A percentile compares a stretch with the other conserved stretches of the same genome.
phyloP scores from a whole-genome alignment of 2,329 filamentous ascomycete genomes.

The Trichoderma oligosporum region DNA sequence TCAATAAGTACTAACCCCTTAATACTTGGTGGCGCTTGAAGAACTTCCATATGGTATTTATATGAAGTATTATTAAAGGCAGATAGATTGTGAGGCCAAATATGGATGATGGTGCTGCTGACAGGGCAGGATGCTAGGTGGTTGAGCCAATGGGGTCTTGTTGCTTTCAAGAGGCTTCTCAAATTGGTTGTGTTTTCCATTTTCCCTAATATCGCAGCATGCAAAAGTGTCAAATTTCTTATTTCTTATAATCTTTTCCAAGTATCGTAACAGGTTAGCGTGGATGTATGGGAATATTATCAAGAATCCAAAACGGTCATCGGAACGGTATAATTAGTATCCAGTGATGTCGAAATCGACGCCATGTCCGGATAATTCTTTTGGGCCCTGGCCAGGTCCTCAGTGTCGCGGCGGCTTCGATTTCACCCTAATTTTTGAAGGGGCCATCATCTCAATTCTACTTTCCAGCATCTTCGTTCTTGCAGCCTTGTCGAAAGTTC shows the following conservation, averaged over 20 bases:
- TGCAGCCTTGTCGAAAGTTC: not conserved
- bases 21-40: too few species aligned
- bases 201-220: too few species aligned
- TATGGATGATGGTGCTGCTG: too few species aligned
- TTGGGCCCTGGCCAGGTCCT: constrained; percentile 17
- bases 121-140: not conserved
- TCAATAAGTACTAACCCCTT: not conserved
- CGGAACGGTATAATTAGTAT: too few species aligned
- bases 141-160: not conserved
- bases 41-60: too few species aligned
- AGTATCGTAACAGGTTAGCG: too few species aligned
- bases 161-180: not conserved
- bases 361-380: constrained; percentile 9
- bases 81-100: not conserved
- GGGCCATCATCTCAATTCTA: constrained; percentile 21
- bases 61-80: too few species aligned
- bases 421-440: constrained; percentile 25
- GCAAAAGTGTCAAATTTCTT: not conserved
- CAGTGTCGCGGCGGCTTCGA: constrained; percentile 25
- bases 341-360: not conserved
- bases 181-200: too few species aligned
- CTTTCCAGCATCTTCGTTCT: constrained; percentile 10
- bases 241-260: too few species aligned
- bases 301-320: too few species aligned
- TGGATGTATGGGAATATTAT: too few species aligned